Evolutionary conservation across 139 green algal genomes (phyloP).

Genomic region (Asterochloris erici): DNA sequence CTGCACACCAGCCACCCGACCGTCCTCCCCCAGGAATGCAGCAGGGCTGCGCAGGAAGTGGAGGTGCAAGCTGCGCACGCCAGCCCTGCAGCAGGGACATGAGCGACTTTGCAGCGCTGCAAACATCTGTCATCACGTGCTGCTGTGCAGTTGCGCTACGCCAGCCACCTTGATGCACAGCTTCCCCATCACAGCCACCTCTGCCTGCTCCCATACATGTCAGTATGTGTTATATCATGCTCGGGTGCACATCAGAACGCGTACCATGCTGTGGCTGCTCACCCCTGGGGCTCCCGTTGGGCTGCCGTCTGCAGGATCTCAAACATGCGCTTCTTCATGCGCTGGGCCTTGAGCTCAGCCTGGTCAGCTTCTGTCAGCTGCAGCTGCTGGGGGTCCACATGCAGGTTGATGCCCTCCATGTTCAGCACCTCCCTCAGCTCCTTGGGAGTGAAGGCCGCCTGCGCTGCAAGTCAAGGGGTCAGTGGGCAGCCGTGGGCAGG

Average conservation of each 20-base stretch:
- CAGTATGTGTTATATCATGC: too few species aligned
- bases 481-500: not conserved
- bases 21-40: conserved; percentile 35
- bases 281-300: not conserved
- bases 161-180: too few species aligned
- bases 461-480: conserved; percentile 5
- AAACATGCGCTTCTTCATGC: conserved; percentile 58
- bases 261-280: not conserved
- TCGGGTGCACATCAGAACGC: too few species aligned
- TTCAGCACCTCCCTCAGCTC: conserved; percentile 92
- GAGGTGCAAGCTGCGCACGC: conserved; percentile 49
- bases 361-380: conserved; percentile 38
- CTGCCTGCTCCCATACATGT: too few species aligned
- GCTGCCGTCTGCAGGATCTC: conserved; percentile 52
- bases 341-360: conserved; percentile 49
- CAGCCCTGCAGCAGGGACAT: conserved; percentile 1
- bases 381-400: conserved; percentile 17
- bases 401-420: conserved; percentile 42
- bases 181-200: too few species aligned
- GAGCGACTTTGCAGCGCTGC: not conserved
- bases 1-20: conserved; percentile 19
- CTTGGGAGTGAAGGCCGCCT: conserved; percentile 93
- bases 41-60: conserved; percentile 70
- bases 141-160: too few species aligned
- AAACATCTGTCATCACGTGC: too few species aligned